A percentile compares a stretch with the other conserved stretches of the same genome.
phyloP scores from a whole-genome alignment of 768 basidiomycete species.

The Collybia nuda region DNA sequence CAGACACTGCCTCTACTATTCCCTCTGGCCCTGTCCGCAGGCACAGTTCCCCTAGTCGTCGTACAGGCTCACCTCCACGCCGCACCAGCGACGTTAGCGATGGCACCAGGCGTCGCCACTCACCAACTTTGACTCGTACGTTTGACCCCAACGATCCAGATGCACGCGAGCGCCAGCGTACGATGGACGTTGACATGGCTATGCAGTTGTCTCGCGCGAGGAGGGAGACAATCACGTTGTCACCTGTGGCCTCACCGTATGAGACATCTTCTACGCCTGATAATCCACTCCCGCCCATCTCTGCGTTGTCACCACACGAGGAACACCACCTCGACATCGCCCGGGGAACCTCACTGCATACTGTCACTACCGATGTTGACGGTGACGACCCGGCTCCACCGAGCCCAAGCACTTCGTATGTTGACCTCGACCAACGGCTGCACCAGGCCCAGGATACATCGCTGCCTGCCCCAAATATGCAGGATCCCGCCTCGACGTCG shows the following conservation, averaged over 20 bases:
- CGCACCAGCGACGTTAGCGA: slow-evolving; percentile 39
- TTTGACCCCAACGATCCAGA: slow-evolving; percentile 73
- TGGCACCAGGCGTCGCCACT: slow-evolving; percentile 43
- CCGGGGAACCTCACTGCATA: slow-evolving; percentile 13
- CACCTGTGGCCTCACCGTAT: slow-evolving; percentile 29
- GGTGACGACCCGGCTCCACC: slow-evolving; percentile 12
- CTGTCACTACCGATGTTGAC: slow-evolving; percentile 14
- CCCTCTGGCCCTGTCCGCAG: slow-evolving; percentile 33
- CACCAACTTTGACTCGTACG: slow-evolving; percentile 62
- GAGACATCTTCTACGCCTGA: slow-evolving; percentile 42
- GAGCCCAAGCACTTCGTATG: slow-evolving; percentile 21
- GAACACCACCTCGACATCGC: slow-evolving; percentile 25
- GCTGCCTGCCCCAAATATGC: slow-evolving; percentile 31
- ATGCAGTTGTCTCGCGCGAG: slow-evolving; percentile 75
- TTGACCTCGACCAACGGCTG: slow-evolving; percentile 37
- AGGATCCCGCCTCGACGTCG: slow-evolving; percentile 15
- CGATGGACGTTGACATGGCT: slow-evolving; percentile 95
- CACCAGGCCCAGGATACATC: slow-evolving; percentile 49
- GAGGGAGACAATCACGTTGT: slow-evolving; percentile 51
- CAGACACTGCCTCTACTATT: slow-evolving; percentile 19
- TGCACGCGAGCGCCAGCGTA: slow-evolving; percentile 81
- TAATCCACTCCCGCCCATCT: slow-evolving; percentile 22
- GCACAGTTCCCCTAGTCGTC: slow-evolving; percentile 29
- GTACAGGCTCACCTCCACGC: too few species aligned
- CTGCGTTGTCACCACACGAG: slow-evolving; percentile 30